These are phyloP conservation scores for Lentinula boryana DNA, from an alignment of 768 basidiomycete genomes.

Conservation along the genomic window DNA sequence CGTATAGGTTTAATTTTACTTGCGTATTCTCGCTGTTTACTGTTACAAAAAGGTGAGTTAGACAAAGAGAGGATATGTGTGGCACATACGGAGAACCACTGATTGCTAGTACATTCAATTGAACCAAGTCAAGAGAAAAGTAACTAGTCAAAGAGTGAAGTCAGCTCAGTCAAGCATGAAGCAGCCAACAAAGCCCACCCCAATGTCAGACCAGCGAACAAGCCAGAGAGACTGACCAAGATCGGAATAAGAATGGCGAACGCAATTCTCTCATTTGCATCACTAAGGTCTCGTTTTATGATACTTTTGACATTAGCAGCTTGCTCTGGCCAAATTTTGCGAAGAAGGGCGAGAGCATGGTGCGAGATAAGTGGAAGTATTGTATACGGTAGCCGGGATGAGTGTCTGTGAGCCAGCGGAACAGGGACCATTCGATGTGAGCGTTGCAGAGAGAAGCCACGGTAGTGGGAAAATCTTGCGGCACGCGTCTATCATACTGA, in stretches of 20 bases:
- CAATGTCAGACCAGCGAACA: conserved; percentile 88
- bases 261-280: neutral
- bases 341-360: conserved; percentile 37
- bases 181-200: neutral
- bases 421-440: conserved; percentile 32
- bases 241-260: conserved; percentile 61
- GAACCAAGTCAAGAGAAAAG: conserved; percentile 90
- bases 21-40: conserved; percentile 75
- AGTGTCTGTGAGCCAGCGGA: conserved; percentile 22
- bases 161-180: neutral
- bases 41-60: conserved; percentile 18
- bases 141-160: conserved; percentile 35
- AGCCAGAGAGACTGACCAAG: conserved; percentile 74
- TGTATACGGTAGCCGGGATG: conserved; percentile 39
- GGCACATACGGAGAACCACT: conserved; percentile 71
- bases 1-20: conserved; percentile 84
- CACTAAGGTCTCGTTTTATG: neutral
- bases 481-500: neutral
- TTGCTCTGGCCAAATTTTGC: conserved; percentile 8
- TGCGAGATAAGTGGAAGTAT: conserved; percentile 36
- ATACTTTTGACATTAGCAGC: conserved; percentile 6
- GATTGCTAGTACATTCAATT: conserved; percentile 81
- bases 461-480: neutral
- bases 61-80: neutral
- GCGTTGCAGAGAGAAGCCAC: conserved; percentile 9